Conservation (phyloP, 306 rosid genomes). For the Quillaja saponaria region DNA sequence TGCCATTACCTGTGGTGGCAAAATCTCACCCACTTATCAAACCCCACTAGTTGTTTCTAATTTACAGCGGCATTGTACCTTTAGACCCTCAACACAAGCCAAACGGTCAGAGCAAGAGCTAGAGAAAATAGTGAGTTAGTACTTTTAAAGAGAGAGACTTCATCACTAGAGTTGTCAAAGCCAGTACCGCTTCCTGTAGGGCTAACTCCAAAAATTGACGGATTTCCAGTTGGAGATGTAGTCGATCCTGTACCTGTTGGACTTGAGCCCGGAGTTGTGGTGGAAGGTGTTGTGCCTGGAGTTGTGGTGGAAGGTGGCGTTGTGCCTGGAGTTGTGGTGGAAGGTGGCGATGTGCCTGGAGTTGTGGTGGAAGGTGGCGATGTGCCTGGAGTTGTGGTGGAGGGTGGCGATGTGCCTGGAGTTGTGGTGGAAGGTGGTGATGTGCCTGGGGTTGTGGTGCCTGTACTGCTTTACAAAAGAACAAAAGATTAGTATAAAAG, state of each 20-base stretch:
- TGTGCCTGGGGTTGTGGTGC: slow-evolving; percentile 38
- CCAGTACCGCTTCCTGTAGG: slow-evolving; percentile 53
- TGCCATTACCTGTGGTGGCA: slow-evolving; percentile 29
- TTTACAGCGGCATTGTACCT: neutral
- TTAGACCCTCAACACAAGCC: slow-evolving; percentile 42
- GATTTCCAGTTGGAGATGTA: slow-evolving; percentile 31
- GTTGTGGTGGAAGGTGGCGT: slow-evolving; percentile 37
- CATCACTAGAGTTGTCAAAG: slow-evolving; percentile 31
- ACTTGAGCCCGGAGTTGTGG: slow-evolving; percentile 12
- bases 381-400: slow-evolving; percentile 23
- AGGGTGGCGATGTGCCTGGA: neutral
- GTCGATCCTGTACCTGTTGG: slow-evolving; percentile 9
- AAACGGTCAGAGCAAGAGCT: slow-evolving; percentile 35
- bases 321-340: slow-evolving; percentile 37
- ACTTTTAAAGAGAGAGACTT: slow-evolving; percentile 28
- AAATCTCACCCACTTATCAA: slow-evolving; percentile 50
- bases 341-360: slow-evolving; percentile 35
- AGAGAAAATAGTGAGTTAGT: slow-evolving; percentile 22
- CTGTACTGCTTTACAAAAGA: slow-evolving; percentile 59
- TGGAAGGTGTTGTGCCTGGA: slow-evolving; percentile 38
- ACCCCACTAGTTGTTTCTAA: slow-evolving; percentile 1
- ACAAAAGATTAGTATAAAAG: neutral
- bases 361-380: slow-evolving; percentile 31
- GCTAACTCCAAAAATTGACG: slow-evolving; percentile 65
- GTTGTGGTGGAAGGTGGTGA: slow-evolving; percentile 40